A percentile compares a stretch with the other conserved stretches of the same genome.
These are phyloP conservation scores for Lichina pygmaea DNA, from an alignment of 495 filamentous ascomycete species.

Conservation along the genomic window DNA sequence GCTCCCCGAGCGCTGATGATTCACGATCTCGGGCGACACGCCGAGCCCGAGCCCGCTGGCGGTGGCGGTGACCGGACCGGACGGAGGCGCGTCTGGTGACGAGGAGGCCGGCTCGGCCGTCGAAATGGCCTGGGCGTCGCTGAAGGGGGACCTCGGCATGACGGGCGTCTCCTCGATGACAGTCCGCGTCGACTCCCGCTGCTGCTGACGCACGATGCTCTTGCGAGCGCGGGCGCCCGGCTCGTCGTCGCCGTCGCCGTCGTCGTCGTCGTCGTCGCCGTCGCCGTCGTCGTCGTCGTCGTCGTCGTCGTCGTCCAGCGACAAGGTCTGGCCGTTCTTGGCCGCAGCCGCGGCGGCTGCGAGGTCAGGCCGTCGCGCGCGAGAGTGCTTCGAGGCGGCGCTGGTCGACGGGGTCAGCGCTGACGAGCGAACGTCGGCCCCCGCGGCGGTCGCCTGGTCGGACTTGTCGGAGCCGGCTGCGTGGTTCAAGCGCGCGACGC, in stretches of 20 bases:
- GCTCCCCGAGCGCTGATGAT: constrained; percentile 6
- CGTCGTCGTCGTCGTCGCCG: background rate
- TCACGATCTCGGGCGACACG: no score
- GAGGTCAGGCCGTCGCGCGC: constrained; percentile 1
- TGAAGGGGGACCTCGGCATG: background rate
- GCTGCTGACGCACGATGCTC: background rate
- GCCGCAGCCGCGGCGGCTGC: background rate
- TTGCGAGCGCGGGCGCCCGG: background rate
- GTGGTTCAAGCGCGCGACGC: background rate
- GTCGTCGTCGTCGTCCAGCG: background rate
- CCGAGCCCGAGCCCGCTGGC: background rate
- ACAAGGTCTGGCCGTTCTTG: background rate
- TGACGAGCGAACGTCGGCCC: background rate
- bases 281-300: background rate
- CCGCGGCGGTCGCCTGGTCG: background rate
- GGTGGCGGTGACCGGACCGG: background rate
- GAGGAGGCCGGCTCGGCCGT: background rate
- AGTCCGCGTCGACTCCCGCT: background rate
- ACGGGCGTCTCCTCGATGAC: constrained; percentile 1
- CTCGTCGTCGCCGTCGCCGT: background rate
- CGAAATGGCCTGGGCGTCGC: background rate
- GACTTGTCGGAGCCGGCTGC: background rate
- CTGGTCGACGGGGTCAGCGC: background rate
- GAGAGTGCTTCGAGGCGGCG: constrained; percentile 1
- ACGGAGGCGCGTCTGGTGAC: background rate